Conservation (phyloP, 306 rosid species). For the Ormosia emarginata region DNA sequence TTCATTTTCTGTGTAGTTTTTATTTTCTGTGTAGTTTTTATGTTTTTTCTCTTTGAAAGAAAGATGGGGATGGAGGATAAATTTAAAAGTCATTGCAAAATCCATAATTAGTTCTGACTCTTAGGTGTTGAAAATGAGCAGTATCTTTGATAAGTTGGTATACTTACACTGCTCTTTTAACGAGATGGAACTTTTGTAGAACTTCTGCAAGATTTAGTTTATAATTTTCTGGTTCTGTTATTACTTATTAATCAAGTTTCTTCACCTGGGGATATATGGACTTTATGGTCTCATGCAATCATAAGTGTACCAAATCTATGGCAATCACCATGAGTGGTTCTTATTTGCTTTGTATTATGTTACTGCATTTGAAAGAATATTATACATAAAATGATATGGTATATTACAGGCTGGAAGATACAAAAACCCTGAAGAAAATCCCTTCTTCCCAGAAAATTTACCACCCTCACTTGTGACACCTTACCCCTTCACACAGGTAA, state of each 20-base stretch:
- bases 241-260: not conserved
- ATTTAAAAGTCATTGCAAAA: not conserved
- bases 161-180: not conserved
- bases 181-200: not conserved
- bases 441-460: constrained; percentile 65
- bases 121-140: not conserved
- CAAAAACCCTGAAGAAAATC: constrained; percentile 72
- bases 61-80: not conserved
- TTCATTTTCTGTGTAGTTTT: not conserved
- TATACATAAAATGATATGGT: not conserved
- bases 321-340: not conserved
- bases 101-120: not conserved
- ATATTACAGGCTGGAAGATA: constrained; percentile 78
- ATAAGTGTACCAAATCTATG: not conserved
- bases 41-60: not conserved
- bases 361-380: constrained; percentile 1
- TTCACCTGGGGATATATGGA: not conserved
- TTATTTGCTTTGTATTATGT: not conserved
- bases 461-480: constrained; percentile 51
- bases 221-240: constrained; percentile 3
- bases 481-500: constrained; percentile 54
- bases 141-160: not conserved
- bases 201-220: not conserved
- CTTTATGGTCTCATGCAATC: not conserved
- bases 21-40: not conserved